Evolutionary conservation across 2,329 filamentous ascomycete genomes (phyloP).

Genomic region (Fusarium neocosmosporiellum): DNA sequence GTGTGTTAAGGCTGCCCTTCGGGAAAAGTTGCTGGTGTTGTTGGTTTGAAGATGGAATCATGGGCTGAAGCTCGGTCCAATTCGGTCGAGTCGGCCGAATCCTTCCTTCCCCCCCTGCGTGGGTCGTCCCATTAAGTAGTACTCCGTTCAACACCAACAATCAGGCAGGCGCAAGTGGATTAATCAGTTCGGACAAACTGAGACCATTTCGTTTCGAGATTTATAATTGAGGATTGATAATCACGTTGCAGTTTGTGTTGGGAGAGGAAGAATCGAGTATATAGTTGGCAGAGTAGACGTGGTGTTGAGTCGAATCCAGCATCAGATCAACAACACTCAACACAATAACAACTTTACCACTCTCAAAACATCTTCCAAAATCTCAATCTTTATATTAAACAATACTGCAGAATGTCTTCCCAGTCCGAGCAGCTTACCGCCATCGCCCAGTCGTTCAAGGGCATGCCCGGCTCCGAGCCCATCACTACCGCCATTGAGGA

Average conservation of each 20-base stretch:
- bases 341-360: neutral
- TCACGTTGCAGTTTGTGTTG: neutral
- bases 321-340: neutral
- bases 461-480: neutral
- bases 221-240: neutral
- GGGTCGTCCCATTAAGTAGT: neutral
- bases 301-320: neutral
- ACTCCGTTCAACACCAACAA: neutral
- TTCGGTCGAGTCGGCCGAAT: neutral
- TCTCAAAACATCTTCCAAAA: neutral
- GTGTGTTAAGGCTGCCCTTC: neutral
- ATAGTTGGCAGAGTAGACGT: neutral
- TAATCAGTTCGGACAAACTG: conserved; percentile 1
- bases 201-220: neutral
- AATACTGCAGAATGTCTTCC: conserved; percentile 4
- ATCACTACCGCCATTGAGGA: conserved; percentile 7
- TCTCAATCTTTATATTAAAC: neutral
- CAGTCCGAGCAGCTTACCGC: conserved; percentile 8
- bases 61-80: no score
- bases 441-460: conserved; percentile 8
- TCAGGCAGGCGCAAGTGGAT: neutral
- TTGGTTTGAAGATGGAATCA: neutral
- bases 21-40: neutral
- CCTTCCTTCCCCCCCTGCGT: neutral
- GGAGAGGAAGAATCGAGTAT: neutral